phyloP scores from a whole-genome alignment of 495 filamentous ascomycete genomes.

The Hyaloscypha variabilis region DNA sequence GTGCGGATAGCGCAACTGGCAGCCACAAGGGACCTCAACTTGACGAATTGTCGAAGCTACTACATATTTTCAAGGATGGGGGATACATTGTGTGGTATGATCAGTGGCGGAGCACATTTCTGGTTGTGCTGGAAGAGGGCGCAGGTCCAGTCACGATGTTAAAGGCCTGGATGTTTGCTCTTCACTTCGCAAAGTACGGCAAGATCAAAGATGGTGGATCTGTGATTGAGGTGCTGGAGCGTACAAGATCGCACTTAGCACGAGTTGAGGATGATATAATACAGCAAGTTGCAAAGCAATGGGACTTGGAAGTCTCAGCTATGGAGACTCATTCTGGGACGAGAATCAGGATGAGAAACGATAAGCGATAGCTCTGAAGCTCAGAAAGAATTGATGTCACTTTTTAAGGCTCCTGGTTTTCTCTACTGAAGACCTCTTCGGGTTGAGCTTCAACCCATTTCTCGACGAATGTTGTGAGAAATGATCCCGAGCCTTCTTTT shows the following conservation, averaged over 20 bases:
- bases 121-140: conserved; percentile 67
- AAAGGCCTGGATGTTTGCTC: conserved; percentile 75
- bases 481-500: no score
- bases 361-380: not conserved
- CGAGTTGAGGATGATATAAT: not conserved
- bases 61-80: conserved; percentile 51
- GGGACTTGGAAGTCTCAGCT: conserved; percentile 46
- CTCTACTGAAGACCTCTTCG: no score
- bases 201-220: not conserved
- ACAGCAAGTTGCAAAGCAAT: conserved; percentile 31
- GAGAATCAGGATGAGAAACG: conserved; percentile 20
- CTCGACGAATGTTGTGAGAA: no score
- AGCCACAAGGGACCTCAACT: conserved; percentile 35
- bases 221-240: conserved; percentile 2
- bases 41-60: conserved; percentile 44
- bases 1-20: conserved; percentile 3
- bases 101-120: conserved; percentile 42
- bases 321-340: conserved; percentile 43
- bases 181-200: conserved; percentile 51
- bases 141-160: conserved; percentile 53
- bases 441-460: no score
- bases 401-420: not conserved
- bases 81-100: conserved; percentile 60
- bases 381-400: not conserved
- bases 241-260: not conserved